Evolutionary conservation across 768 basidiomycete species (phyloP).

Genomic region (Leccinum sublutescens): DNA sequence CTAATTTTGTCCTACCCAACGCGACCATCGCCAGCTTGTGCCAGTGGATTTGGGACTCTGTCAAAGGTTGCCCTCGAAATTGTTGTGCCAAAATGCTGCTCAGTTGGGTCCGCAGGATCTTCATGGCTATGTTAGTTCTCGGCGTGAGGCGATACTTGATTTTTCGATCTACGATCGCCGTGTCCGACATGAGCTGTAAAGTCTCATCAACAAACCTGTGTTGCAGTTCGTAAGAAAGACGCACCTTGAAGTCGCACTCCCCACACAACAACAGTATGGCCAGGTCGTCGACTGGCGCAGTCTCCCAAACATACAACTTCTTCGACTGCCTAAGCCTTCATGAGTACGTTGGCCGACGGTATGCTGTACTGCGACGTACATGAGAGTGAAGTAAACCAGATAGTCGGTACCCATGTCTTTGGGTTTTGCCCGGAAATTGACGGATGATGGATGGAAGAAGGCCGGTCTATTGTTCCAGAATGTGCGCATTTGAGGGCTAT

Average conservation of each 20-base stretch:
- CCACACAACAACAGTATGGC: conserved; percentile 84
- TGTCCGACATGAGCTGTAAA: conserved; percentile 64
- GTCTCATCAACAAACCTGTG: conserved; percentile 5
- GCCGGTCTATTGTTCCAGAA: conserved; percentile 78
- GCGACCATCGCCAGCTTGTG: conserved; percentile 66
- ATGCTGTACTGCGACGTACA: conserved; percentile 44
- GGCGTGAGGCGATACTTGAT: conserved; percentile 68
- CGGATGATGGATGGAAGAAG: conserved; percentile 86
- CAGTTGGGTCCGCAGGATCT: conserved; percentile 69
- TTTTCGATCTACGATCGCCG: conserved; percentile 82
- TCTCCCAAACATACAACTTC: conserved; percentile 92
- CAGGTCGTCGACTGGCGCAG: conserved; percentile 81
- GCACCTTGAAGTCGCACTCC: conserved; percentile 84
- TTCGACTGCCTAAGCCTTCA: conserved; percentile 76
- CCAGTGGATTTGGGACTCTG: conserved; percentile 64
- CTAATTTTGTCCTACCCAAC: conserved; percentile 51
- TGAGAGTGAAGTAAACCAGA: conserved; percentile 84
- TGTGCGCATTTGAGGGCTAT: conserved; percentile 63
- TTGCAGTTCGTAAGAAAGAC: conserved; percentile 10
- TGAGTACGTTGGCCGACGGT: conserved; percentile 4
- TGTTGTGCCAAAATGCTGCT: conserved; percentile 57
- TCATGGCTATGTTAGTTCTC: conserved; percentile 77
- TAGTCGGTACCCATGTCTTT: conserved; percentile 73
- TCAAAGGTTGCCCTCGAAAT: conserved; percentile 61
- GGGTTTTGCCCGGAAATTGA: conserved; percentile 75